phyloP scores from a whole-genome alignment of 2,329 filamentous ascomycete genomes.

The Aspergillus quadrilineatus region DNA sequence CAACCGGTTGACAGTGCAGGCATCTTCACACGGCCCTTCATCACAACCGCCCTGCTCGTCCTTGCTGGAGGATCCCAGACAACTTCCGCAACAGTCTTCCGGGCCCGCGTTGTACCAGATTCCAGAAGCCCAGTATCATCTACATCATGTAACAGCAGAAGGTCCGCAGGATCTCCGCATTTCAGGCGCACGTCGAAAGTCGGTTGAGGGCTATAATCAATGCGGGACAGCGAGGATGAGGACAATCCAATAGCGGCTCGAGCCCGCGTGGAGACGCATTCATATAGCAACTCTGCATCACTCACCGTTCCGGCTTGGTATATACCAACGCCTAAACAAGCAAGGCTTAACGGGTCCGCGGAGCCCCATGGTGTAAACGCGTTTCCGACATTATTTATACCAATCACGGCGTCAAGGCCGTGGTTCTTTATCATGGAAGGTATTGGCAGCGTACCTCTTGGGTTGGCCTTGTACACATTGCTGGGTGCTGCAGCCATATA shows the following conservation, averaged over 20 bases:
- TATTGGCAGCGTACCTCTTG: conserved; percentile 63
- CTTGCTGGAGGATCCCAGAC: conserved; percentile 39
- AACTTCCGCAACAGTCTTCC: conserved; percentile 35
- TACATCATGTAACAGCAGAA: conserved; percentile 28
- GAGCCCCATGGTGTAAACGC: conserved; percentile 70
- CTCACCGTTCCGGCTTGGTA: conserved; percentile 65
- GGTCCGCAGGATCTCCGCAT: conserved; percentile 17
- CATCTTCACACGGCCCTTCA: conserved; percentile 21
- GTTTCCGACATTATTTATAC: conserved; percentile 72
- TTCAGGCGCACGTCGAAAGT: conserved; percentile 11
- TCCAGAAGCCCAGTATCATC: conserved; percentile 33
- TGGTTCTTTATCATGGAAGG: conserved; percentile 60
- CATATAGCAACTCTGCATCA: conserved; percentile 60
- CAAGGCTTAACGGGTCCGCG: conserved; percentile 64
- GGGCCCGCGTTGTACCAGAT: conserved; percentile 20
- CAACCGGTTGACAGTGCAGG: conserved; percentile 1
- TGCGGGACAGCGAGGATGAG: neutral
- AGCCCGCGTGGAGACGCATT: conserved; percentile 50
- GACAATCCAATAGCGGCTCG: conserved; percentile 36
- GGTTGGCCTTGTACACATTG: conserved; percentile 23
- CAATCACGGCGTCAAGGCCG: conserved; percentile 59
- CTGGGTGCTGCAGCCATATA: conserved; percentile 62
- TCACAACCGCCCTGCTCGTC: conserved; percentile 29
- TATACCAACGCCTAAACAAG: conserved; percentile 62
- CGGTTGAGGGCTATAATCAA: neutral